Evolutionary conservation across 139 green algal species (phyloP).

Genomic region (Tetradesmus obliquus): DNA sequence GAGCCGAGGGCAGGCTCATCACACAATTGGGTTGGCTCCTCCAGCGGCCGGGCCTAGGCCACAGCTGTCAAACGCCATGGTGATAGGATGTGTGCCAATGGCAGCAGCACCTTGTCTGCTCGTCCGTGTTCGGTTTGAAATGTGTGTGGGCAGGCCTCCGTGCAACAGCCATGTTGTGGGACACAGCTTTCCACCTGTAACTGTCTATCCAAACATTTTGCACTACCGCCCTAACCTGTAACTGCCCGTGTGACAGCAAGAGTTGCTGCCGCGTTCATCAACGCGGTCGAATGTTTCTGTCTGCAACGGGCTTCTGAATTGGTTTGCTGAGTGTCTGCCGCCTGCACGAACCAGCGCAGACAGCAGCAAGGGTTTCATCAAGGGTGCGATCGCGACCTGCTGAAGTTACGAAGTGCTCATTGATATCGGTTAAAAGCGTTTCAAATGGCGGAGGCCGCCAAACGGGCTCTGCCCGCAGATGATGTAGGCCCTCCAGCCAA

Average conservation of each 20-base stretch:
- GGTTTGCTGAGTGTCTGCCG: background rate
- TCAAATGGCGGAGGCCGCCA: background rate
- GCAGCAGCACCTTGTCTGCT: too few relatives aligned
- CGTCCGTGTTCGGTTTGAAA: too few relatives aligned
- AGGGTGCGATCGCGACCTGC: background rate
- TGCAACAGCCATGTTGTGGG: too few relatives aligned
- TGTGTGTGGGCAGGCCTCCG: too few relatives aligned
- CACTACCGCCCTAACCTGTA: background rate
- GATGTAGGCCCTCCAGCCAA: conserved; percentile 12
- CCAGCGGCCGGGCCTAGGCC: too few relatives aligned
- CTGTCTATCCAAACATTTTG: background rate
- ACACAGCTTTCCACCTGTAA: background rate
- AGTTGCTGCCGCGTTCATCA: background rate
- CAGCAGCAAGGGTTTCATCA: background rate
- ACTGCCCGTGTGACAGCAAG: background rate
- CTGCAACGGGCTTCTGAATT: too few relatives aligned
- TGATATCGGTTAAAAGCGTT: background rate
- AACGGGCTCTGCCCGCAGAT: background rate
- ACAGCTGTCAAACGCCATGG: too few relatives aligned
- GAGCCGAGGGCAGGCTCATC: too few relatives aligned
- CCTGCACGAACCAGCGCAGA: background rate
- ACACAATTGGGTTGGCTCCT: too few relatives aligned
- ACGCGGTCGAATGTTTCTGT: too few relatives aligned
- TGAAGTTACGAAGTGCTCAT: background rate
- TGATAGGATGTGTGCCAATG: too few relatives aligned